Conservation (phyloP, 345 rosid genomes). For the Brassica cretica region DNA sequence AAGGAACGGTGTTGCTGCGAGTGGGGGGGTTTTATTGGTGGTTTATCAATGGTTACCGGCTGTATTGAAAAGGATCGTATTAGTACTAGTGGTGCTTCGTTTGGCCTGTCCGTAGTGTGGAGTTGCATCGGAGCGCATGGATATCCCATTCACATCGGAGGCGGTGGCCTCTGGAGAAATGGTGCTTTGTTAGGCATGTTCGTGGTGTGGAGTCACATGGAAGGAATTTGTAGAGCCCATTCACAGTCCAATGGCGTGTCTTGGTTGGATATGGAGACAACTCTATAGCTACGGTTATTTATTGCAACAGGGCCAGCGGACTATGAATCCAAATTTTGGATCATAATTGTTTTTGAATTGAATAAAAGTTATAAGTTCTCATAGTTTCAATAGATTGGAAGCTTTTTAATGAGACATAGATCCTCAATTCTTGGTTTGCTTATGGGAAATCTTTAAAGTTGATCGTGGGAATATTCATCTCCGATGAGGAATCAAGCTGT, state of each 20-base stretch:
- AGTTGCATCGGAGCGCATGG: not conserved
- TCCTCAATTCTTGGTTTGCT: not conserved
- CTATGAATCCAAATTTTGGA: not conserved
- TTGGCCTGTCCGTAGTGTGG: not conserved
- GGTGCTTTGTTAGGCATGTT: not conserved
- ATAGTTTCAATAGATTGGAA: not conserved
- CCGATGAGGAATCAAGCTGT: not conserved
- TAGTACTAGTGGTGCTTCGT: not conserved
- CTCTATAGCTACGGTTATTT: not conserved
- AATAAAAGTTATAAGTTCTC: not conserved
- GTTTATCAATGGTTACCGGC: not conserved
- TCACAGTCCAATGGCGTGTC: not conserved
- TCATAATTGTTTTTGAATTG: not conserved
- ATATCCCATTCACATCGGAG: too few relatives aligned
- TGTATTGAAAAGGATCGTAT: not conserved
- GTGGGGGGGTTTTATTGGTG: not conserved
- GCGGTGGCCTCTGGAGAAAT: not conserved
- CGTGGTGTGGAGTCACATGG: too few relatives aligned
- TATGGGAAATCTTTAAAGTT: not conserved
- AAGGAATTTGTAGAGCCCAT: not conserved
- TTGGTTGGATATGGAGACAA: not conserved
- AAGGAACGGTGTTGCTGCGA: not conserved
- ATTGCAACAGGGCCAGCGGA: not conserved
- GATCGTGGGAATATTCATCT: not conserved
- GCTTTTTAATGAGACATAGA: not conserved